Conservation (phyloP, 176 grass and related monocot genomes). For the Triticum urartu region DNA sequence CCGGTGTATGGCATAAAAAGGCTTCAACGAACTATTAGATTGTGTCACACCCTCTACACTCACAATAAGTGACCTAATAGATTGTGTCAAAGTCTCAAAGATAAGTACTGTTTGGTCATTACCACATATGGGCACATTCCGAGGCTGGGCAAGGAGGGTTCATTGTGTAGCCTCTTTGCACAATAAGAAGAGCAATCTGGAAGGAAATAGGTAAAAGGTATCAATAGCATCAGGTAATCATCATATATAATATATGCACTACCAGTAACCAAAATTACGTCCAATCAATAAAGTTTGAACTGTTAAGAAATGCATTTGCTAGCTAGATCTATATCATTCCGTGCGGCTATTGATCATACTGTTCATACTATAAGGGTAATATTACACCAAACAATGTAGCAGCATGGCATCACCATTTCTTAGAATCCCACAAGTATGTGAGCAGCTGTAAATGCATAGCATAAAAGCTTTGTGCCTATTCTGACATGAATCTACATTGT, state of each 20-base stretch:
- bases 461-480: not conserved
- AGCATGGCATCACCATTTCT: conserved; percentile 11
- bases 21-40: conserved; percentile 9
- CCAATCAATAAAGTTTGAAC: not conserved
- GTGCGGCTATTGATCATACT: not conserved
- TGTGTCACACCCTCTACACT: not conserved
- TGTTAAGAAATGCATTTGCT: not conserved
- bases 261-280: conserved; percentile 11
- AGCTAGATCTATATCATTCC: not conserved
- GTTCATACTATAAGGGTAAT: conserved; percentile 15
- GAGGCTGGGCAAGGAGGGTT: conserved; percentile 82
- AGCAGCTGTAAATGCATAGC: not conserved
- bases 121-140: conserved; percentile 97
- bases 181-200: conserved; percentile 96
- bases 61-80: conserved; percentile 16
- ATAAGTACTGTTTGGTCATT: conserved; percentile 45
- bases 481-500: not conserved
- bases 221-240: not conserved
- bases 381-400: conserved; percentile 7
- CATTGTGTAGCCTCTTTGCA: conserved; percentile 93
- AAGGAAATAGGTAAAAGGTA: conserved; percentile 23
- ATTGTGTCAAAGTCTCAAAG: not conserved
- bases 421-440: not conserved
- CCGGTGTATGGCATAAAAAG: not conserved
- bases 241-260: conserved; percentile 9